These are phyloP conservation scores for Sergeia podlipaevii DNA, from an alignment of 208 protist genomes.

Conservation along the genomic window DNA sequence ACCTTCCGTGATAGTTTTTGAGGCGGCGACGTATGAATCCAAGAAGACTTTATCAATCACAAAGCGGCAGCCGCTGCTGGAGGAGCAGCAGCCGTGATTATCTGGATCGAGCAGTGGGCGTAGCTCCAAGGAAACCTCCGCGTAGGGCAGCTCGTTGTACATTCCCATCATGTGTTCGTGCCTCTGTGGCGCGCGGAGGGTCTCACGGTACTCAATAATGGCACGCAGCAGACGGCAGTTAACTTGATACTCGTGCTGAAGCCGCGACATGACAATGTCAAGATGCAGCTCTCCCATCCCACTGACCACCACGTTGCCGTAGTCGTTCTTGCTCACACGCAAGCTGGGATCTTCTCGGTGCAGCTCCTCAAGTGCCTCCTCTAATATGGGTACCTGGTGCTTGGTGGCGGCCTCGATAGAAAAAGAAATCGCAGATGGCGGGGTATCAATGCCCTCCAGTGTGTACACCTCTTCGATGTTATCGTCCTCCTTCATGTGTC, in stretches of 20 bases:
- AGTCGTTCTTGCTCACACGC: conserved; percentile 74
- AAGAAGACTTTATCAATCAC: conserved; percentile 37
- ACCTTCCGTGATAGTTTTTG: neutral
- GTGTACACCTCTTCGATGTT: conserved; percentile 49
- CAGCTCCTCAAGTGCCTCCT: conserved; percentile 92
- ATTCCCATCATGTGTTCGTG: conserved; percentile 20
- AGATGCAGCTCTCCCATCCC: conserved; percentile 97
- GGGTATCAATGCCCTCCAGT: conserved; percentile 88
- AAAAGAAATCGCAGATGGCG: conserved; percentile 96
- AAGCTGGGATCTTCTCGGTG: conserved; percentile 94
- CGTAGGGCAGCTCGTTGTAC: conserved; percentile 65
- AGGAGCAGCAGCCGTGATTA: neutral
- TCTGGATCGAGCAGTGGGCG: conserved; percentile 27
- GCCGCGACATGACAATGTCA: conserved; percentile 93
- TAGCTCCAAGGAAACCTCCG: conserved; percentile 54
- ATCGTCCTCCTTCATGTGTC: conserved; percentile 17
- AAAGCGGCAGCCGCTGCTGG: conserved; percentile 34
- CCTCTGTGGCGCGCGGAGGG: conserved; percentile 16
- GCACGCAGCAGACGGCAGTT: conserved; percentile 84
- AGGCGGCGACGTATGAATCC: conserved; percentile 20
- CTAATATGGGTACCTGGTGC: conserved; percentile 79
- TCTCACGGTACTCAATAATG: conserved; percentile 87
- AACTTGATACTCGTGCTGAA: conserved; percentile 91
- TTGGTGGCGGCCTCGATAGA: conserved; percentile 90
- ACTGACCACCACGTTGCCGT: conserved; percentile 91